phyloP scores from a whole-genome alignment of 2,329 filamentous ascomycete genomes.

The Chalaropsis ovoidea region DNA sequence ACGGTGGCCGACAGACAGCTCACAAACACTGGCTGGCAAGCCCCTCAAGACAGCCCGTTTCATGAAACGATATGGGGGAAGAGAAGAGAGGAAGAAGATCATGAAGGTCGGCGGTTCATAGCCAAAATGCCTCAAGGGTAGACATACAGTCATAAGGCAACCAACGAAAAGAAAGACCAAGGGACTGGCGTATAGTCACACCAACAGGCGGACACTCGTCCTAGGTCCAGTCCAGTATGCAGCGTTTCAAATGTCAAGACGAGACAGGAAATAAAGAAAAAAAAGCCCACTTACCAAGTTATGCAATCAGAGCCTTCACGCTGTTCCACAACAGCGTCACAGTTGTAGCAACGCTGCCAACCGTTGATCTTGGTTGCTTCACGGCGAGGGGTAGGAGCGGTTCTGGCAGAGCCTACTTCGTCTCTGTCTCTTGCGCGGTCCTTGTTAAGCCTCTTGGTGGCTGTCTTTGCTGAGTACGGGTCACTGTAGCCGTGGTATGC shows the following conservation, averaged over 20 bases:
- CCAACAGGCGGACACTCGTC: neutral
- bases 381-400: conserved; percentile 22
- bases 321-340: conserved; percentile 63
- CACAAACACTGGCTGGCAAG: neutral
- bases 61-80: neutral
- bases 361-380: conserved; percentile 53
- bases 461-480: neutral
- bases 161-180: neutral
- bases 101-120: neutral
- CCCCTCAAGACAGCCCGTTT: conserved; percentile 8
- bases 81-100: neutral
- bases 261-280: neutral
- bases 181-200: neutral
- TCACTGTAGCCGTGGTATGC: conserved; percentile 19
- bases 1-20: neutral
- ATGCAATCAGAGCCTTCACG: conserved; percentile 82
- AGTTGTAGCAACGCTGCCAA: conserved; percentile 67
- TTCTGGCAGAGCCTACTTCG: conserved; percentile 24
- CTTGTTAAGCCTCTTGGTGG: conserved; percentile 6
- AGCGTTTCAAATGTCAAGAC: neutral
- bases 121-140: conserved; percentile 4
- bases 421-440: conserved; percentile 21
- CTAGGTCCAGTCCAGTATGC: neutral
- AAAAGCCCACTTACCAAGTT: conserved; percentile 55
- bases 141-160: neutral